Conservation (phyloP, 495 filamentous ascomycete species). For the Daldinia childiae region DNA sequence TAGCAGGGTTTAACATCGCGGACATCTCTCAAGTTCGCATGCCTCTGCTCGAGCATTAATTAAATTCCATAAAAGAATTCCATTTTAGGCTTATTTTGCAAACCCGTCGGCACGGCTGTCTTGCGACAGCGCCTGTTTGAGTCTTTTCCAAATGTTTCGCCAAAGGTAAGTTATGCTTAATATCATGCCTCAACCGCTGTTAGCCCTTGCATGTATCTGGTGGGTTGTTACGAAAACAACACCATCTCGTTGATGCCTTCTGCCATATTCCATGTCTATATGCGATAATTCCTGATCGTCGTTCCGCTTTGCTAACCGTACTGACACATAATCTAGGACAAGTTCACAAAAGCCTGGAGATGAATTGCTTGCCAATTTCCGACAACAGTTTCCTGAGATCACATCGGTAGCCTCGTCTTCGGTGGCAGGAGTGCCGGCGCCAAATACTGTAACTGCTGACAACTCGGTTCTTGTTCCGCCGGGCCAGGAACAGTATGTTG, state of each 20-base stretch:
- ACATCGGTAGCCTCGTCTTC: constrained; percentile 49
- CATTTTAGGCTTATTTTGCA: constrained; percentile 34
- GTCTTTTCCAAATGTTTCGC: constrained; percentile 50
- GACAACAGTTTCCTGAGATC: constrained; percentile 78
- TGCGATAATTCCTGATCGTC: constrained; percentile 16
- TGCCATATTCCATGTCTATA: constrained; percentile 24
- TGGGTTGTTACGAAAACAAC: constrained; percentile 13
- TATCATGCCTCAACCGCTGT: constrained; percentile 5
- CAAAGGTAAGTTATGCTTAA: constrained; percentile 46
- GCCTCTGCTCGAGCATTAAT: constrained; percentile 22
- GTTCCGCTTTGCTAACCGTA: constrained; percentile 41
- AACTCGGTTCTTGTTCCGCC: constrained; percentile 53
- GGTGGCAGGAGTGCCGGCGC: constrained; percentile 43
- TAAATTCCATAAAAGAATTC: constrained; percentile 12
- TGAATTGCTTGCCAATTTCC: constrained; percentile 85
- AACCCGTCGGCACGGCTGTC: constrained; percentile 33
- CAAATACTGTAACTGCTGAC: constrained; percentile 50
- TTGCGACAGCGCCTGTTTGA: constrained; percentile 42
- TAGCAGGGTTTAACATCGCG: constrained; percentile 16
- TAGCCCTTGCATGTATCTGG: constrained; percentile 31
- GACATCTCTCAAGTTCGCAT: constrained; percentile 25
- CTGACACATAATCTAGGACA: constrained; percentile 61
- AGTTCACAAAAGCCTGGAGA: constrained; percentile 88
- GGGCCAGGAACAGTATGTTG: constrained; percentile 61
- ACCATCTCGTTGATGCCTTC: constrained; percentile 33